A percentile compares a stretch with the other conserved stretches of the same genome.
phyloP scores from a whole-genome alignment of 2,329 filamentous ascomycete genomes.

The Neofusicoccum cordaticola region DNA sequence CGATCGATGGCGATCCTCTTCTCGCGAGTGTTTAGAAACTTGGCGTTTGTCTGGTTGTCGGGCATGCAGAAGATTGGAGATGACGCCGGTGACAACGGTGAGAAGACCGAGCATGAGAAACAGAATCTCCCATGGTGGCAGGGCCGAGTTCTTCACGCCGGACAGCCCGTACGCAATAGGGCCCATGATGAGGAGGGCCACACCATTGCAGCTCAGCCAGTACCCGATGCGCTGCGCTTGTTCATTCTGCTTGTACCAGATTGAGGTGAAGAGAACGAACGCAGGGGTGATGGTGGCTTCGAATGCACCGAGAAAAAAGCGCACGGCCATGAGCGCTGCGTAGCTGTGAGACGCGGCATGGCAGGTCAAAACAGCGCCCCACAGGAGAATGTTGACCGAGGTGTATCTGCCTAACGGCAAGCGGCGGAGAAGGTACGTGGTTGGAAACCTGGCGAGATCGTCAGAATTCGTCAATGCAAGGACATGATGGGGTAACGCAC shows the following conservation, averaged over 20 bases:
- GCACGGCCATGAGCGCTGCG: slow-evolving; percentile 48
- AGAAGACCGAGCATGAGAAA: slow-evolving; percentile 46
- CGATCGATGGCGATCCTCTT: slow-evolving; percentile 24
- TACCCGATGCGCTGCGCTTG: slow-evolving; percentile 30
- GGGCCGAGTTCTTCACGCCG: slow-evolving; percentile 6
- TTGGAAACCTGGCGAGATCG: neutral
- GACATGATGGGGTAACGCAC: neutral
- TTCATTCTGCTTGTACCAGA: slow-evolving; percentile 36
- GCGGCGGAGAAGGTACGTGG: slow-evolving; percentile 47
- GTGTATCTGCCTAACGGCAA: slow-evolving; percentile 62
- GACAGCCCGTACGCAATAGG: too few relatives aligned
- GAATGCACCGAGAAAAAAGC: slow-evolving; percentile 67
- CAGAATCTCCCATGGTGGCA: slow-evolving; percentile 45
- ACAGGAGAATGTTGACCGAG: slow-evolving; percentile 50
- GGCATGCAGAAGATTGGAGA: slow-evolving; percentile 43
- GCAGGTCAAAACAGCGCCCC: slow-evolving; percentile 35
- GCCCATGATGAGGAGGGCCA: neutral
- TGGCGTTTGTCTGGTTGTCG: slow-evolving; percentile 31
- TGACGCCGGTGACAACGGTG: slow-evolving; percentile 43
- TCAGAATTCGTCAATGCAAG: too few relatives aligned
- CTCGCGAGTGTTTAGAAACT: slow-evolving; percentile 21
- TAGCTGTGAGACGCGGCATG: slow-evolving; percentile 42
- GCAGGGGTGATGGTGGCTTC: slow-evolving; percentile 56
- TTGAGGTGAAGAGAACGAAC: slow-evolving; percentile 56
- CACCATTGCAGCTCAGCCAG: slow-evolving; percentile 5